These are phyloP conservation scores for Casuarina glauca DNA, from an alignment of 306 rosid genomes.

Conservation along the genomic window DNA sequence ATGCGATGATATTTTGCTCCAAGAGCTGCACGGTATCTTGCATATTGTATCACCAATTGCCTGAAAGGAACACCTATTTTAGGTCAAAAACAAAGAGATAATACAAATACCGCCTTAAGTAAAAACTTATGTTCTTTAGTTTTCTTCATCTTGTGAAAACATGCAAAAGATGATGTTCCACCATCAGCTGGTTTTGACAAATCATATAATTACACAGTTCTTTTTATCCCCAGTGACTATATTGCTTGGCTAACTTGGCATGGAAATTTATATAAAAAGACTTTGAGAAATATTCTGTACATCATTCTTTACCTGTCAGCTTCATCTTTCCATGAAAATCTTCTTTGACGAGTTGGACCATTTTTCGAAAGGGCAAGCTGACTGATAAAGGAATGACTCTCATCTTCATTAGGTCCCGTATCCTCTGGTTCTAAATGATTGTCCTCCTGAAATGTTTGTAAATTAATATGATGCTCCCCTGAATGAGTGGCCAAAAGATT, in stretches of 20 bases:
- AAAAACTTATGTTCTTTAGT: constrained; percentile 16
- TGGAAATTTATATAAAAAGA: constrained; percentile 16
- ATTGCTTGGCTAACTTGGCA: constrained; percentile 19
- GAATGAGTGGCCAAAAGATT: constrained; percentile 32
- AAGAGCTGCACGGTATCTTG: constrained; percentile 69
- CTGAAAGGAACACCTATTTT: constrained; percentile 46
- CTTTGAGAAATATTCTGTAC: constrained; percentile 6
- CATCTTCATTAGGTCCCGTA: constrained; percentile 38
- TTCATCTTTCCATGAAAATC: constrained; percentile 83
- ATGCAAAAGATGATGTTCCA: constrained; percentile 6
- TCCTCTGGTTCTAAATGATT: constrained; percentile 43
- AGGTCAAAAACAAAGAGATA: constrained; percentile 23
- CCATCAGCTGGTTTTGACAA: background rate
- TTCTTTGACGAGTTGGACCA: constrained; percentile 67
- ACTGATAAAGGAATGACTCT: constrained; percentile 40
- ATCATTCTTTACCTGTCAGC: constrained; percentile 70
- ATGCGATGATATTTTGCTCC: constrained; percentile 72
- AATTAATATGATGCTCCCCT: constrained; percentile 33
- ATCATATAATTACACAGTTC: background rate
- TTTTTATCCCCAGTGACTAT: background rate
- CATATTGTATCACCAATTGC: constrained; percentile 82
- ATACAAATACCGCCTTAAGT: background rate
- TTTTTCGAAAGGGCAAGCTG: constrained; percentile 44
- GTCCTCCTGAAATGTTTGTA: constrained; percentile 45
- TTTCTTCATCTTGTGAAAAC: background rate